Base-by-base conservation (phyloP, 148 eudicot species). In the Silene latifolia region DNA sequence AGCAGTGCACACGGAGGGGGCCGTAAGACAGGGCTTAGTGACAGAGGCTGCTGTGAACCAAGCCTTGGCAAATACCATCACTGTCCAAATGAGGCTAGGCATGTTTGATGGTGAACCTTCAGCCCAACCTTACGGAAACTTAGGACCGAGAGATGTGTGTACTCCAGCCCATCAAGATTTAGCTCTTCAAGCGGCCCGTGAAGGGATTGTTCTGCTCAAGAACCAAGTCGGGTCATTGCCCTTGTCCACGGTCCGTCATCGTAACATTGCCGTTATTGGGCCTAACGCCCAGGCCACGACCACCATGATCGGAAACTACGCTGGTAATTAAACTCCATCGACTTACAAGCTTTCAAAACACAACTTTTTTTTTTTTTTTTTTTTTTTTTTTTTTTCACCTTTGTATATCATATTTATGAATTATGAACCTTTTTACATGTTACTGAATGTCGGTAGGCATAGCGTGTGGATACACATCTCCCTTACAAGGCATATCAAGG, bases 51-150 rank as follows among this genome's bases (percentile, higher is more conserved):
- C 90, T 69, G 91, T 95, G 60, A 78, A 95, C 67, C 73, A 74
- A 73, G 99, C 99, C 79, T 81, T 95, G 73, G 53, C 76, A 25
- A 92, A 90, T 59, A 80, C 89, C 1, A 51, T 95, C 8, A 57
- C 87, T 8, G 89, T 90, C 83, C 92, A 90, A 76, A 95, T 95
- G 93, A 91, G 98, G 44, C 63, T 95, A 72, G 98, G 98, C 29
- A 90, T 92, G 97, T 95, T 84, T 46, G 98, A 95, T 48, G 98
- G 98, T 15, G 88, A 85, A 57, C 89, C 88, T 12, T 81, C 87
- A 0, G 83, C 77, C 58, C 89, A 87, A 62, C 96, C 93, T 4
- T 95, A 74, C 71, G 91, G 83, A 1, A 78, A 87, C 69, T 80
- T 95, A 67, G 96, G 96, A 72, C 93, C 91, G 20, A 74, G 60